Percentiles rank a stretch among this genome's conserved stretches.
These are phyloP conservation scores for Coprinopsis strossmayeri DNA, from an alignment of 768 basidiomycete species.

Conservation along the genomic window DNA sequence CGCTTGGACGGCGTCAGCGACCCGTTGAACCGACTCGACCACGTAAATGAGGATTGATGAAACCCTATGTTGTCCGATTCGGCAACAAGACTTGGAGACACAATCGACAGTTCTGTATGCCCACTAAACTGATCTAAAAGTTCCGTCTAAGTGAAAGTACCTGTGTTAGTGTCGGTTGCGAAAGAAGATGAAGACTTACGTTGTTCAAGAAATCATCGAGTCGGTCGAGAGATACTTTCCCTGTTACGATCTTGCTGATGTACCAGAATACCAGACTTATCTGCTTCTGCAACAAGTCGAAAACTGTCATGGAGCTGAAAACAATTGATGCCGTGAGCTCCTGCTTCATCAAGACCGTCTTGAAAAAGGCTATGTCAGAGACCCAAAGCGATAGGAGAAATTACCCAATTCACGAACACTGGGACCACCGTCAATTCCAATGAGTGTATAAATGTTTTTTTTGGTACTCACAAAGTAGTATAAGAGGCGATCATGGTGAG, in stretches of 20 bases:
- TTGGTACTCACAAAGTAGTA: constrained; percentile 49
- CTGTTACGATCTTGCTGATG: constrained; percentile 26
- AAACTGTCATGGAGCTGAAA: constrained; percentile 57
- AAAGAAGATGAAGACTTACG: no score
- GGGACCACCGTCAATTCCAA: neutral
- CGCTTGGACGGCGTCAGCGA: constrained; percentile 37
- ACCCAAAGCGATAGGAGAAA: neutral
- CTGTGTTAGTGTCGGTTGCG: neutral
- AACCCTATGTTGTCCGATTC: constrained; percentile 36
- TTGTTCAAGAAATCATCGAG: constrained; percentile 33
- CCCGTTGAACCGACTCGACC: constrained; percentile 33
- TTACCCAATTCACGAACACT: constrained; percentile 13
- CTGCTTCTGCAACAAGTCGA: constrained; percentile 53
- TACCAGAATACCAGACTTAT: constrained; percentile 31
- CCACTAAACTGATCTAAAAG: constrained; percentile 32
- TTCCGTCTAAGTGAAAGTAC: constrained; percentile 40
- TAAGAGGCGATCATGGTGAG: constrained; percentile 61
- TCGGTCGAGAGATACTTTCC: constrained; percentile 60
- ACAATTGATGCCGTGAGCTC: constrained; percentile 35
- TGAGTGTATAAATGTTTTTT: neutral
- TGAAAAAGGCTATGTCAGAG: neutral
- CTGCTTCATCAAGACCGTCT: constrained; percentile 34
- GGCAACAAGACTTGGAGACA: constrained; percentile 9
- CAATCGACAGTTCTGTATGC: constrained; percentile 11
- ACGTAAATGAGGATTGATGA: constrained; percentile 45